A percentile compares a stretch with the other conserved stretches of the same genome.
Evolutionary conservation across 768 basidiomycete species (phyloP).

Genomic region (Peribolospora baueri): DNA sequence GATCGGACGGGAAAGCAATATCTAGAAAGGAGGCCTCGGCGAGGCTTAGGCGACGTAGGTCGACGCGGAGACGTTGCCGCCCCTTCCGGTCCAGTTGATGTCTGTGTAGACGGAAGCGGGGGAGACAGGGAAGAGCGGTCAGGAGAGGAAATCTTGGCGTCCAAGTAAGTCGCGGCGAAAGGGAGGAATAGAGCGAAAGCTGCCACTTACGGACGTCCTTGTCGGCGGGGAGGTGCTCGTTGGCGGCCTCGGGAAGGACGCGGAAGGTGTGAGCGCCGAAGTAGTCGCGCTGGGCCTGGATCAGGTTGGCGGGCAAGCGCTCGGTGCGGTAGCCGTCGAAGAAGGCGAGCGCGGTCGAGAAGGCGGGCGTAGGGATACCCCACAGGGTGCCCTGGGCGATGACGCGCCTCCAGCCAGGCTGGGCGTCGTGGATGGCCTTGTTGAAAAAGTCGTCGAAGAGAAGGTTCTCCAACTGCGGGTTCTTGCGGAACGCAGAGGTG

Average conservation of each 20-base stretch:
- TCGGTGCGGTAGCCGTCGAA: conserved; percentile 97
- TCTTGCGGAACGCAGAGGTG: conserved; percentile 69
- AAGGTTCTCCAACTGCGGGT: conserved; percentile 59
- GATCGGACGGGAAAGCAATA: too few relatives aligned
- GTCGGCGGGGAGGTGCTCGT: conserved; percentile 47
- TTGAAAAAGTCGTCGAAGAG: conserved; percentile 96
- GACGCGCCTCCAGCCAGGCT: conserved; percentile 94
- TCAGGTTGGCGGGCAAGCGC: conserved; percentile 70
- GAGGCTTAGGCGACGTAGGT: conserved; percentile 41
- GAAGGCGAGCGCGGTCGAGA: conserved; percentile 92
- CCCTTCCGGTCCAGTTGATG: conserved; percentile 94
- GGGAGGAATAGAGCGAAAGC: neutral
- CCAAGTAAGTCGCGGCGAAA: neutral
- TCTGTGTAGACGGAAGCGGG: neutral
- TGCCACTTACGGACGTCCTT: conserved; percentile 60
- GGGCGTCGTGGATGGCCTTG: conserved; percentile 54
- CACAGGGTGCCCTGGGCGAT: conserved; percentile 87
- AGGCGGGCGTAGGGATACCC: conserved; percentile 95
- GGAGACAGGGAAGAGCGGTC: too few relatives aligned
- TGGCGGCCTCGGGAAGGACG: conserved; percentile 77
- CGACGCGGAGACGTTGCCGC: conserved; percentile 75
- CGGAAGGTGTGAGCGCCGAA: conserved; percentile 95
- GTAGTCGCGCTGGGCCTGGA: conserved; percentile 97
- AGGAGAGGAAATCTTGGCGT: neutral
- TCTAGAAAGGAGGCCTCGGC: too few relatives aligned